phyloP scores from a whole-genome alignment of 129 eudicot genomes.

The Chrysanthemum seticuspe region DNA sequence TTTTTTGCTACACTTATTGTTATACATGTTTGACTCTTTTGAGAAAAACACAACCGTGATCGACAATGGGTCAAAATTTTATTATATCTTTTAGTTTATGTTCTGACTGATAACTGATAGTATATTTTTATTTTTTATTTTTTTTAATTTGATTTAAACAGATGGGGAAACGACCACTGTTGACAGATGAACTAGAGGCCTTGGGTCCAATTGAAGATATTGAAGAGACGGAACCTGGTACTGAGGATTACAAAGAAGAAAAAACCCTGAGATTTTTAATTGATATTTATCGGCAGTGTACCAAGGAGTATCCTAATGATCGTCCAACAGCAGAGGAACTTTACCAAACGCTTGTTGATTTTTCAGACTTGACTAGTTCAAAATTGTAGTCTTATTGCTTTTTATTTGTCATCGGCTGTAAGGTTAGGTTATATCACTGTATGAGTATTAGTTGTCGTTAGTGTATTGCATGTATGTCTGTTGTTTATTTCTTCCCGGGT shows the following conservation, averaged over 20 bases:
- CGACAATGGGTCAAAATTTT: no score
- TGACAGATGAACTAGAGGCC: slow-evolving; percentile 65
- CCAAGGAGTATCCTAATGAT: slow-evolving; percentile 62
- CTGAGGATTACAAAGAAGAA: slow-evolving; percentile 21
- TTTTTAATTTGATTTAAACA: slow-evolving; percentile 31
- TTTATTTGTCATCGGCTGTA: neutral
- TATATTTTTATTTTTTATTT: neutral
- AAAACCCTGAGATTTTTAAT: slow-evolving; percentile 47
- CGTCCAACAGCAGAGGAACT: slow-evolving; percentile 75
- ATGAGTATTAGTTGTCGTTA: slow-evolving; percentile 17
- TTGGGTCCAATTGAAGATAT: slow-evolving; percentile 42
- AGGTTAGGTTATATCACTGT: neutral
- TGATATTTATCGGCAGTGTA: slow-evolving; percentile 61
- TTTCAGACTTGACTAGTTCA: slow-evolving; percentile 30
- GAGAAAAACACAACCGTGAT: no score
- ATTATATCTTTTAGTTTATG: neutral
- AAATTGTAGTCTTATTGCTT: slow-evolving; percentile 18
- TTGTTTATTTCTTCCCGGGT: slow-evolving; percentile 32
- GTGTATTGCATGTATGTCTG: slow-evolving; percentile 2
- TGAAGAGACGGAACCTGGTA: slow-evolving; percentile 35
- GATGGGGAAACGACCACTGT: slow-evolving; percentile 74
- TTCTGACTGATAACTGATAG: neutral
- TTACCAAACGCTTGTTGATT: slow-evolving; percentile 41
- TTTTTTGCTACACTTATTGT: no score
- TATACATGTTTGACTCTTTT: no score